These are phyloP conservation scores for Macroventuria anomochaeta DNA, from an alignment of 2,329 filamentous ascomycete species.

Conservation along the genomic window DNA sequence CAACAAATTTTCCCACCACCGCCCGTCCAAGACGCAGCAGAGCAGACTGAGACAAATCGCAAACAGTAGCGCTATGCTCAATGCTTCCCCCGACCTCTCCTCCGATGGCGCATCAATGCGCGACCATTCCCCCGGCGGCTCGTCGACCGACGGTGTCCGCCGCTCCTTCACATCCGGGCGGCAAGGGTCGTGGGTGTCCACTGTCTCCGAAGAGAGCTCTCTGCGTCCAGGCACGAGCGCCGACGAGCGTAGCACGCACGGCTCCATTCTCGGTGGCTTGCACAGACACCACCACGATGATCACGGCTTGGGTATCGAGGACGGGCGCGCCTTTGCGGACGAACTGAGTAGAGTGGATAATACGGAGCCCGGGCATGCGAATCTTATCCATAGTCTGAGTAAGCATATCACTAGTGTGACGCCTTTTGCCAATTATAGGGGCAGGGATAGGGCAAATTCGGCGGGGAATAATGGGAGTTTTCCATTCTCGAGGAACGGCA, in stretches of 20 bases:
- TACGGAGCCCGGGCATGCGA: constrained; percentile 44
- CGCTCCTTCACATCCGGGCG: constrained; percentile 44
- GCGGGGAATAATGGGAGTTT: constrained; percentile 9
- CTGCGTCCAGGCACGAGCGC: constrained; percentile 25
- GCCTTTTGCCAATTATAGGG: constrained; percentile 32
- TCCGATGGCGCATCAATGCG: constrained; percentile 40
- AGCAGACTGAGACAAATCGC: constrained; percentile 82
- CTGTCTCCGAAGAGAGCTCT: constrained; percentile 40
- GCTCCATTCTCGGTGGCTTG: constrained; percentile 35
- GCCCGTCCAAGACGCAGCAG: constrained; percentile 80
- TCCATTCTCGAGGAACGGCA: constrained; percentile 5
- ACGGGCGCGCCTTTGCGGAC: constrained; percentile 46
- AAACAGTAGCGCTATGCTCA: constrained; percentile 72
- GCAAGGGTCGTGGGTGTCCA: constrained; percentile 37
- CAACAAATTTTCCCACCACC: constrained; percentile 93
- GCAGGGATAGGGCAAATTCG: constrained; percentile 21
- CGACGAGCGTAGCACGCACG: constrained; percentile 29
- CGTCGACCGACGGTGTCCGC: constrained; percentile 35
- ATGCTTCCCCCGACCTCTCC: constrained; percentile 41
- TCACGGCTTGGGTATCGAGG: constrained; percentile 32
- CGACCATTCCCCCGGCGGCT: constrained; percentile 43
- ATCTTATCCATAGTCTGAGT: constrained; percentile 43
- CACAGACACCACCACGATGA: constrained; percentile 13
- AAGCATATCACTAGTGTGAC: constrained; percentile 43
- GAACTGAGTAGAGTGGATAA: constrained; percentile 46